Percentiles rank a stretch among this genome's conserved stretches.
These are phyloP conservation scores for Brassica nigra DNA, from an alignment of 345 rosid species.

Conservation along the genomic window DNA sequence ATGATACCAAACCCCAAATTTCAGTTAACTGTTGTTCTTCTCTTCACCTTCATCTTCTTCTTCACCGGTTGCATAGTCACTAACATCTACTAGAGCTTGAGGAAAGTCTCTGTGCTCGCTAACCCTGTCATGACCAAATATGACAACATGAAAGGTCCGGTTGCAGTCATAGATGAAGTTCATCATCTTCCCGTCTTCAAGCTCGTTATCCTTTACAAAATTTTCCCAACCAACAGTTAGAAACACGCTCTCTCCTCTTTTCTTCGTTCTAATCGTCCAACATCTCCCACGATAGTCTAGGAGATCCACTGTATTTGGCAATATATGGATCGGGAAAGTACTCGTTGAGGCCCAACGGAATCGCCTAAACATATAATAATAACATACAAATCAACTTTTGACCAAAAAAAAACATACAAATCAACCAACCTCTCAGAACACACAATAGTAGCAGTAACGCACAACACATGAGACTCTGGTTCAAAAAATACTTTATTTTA, in stretches of 20 bases:
- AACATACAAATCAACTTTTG: not conserved
- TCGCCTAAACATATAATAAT: not conserved
- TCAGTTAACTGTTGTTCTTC: not conserved
- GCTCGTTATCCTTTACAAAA: constrained; percentile 18
- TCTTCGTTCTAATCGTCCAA: constrained; percentile 27
- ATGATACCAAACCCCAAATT: not conserved
- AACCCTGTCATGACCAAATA: constrained; percentile 4
- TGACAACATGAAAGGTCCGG: constrained; percentile 10
- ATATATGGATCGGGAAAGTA: constrained; percentile 16
- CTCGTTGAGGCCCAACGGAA: constrained; percentile 18
- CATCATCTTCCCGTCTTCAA: constrained; percentile 35
- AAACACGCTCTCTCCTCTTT: constrained; percentile 16
- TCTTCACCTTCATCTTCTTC: not conserved
- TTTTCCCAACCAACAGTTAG: constrained; percentile 27
- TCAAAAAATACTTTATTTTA: too few relatives aligned
- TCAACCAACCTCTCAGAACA: not conserved
- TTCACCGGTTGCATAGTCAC: constrained; percentile 23
- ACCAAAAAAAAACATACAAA: too few relatives aligned
- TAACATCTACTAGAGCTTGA: constrained; percentile 8
- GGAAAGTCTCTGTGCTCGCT: constrained; percentile 20
- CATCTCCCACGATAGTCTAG: constrained; percentile 14
- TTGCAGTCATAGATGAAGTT: constrained; percentile 22
- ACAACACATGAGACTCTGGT: not conserved
- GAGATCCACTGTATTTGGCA: constrained; percentile 23
- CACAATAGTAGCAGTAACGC: not conserved